phyloP scores from a whole-genome alignment of 495 filamentous ascomycete genomes.

The Entonaema liquescens region DNA sequence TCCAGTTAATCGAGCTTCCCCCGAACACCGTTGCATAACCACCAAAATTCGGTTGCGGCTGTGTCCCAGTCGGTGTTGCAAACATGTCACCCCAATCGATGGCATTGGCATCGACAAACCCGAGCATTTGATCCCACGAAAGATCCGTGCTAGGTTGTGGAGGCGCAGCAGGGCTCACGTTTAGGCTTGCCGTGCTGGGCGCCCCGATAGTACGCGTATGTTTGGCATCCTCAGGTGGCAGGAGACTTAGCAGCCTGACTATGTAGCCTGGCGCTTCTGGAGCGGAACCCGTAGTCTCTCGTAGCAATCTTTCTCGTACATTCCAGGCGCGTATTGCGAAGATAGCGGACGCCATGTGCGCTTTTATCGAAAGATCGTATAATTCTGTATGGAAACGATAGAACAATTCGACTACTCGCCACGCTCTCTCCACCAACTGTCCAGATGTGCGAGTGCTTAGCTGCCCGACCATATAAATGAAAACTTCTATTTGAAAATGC shows the following conservation, averaged over 20 bases:
- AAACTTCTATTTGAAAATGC: constrained; percentile 62
- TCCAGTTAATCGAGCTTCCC: constrained; percentile 34
- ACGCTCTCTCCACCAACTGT: constrained; percentile 60
- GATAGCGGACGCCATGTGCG: constrained; percentile 51
- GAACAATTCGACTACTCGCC: constrained; percentile 52
- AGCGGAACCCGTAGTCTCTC: constrained; percentile 26
- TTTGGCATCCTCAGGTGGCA: constrained; percentile 40
- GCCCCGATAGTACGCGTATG: constrained; percentile 14
- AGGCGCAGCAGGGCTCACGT: constrained; percentile 1
- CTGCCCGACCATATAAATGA: constrained; percentile 62
- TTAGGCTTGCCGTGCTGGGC: constrained; percentile 6
- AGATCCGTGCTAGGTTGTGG: constrained; percentile 24
- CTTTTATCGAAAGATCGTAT: constrained; percentile 53
- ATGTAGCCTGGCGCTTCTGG: constrained; percentile 51
- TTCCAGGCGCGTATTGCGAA: constrained; percentile 59
- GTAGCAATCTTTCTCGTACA: constrained; percentile 49
- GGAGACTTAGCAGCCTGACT: constrained; percentile 43
- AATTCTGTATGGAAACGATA: constrained; percentile 58
- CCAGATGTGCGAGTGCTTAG: constrained; percentile 60
- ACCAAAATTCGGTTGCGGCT: constrained; percentile 22
- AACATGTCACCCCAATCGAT: constrained; percentile 58
- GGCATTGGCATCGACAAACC: constrained; percentile 46
- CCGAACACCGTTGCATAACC: constrained; percentile 27
- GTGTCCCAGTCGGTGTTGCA: constrained; percentile 21
- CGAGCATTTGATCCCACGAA: constrained; percentile 50